Evolutionary conservation across 2,329 filamentous ascomycete species (phyloP).

Genomic region (Fusarium pininemorale): DNA sequence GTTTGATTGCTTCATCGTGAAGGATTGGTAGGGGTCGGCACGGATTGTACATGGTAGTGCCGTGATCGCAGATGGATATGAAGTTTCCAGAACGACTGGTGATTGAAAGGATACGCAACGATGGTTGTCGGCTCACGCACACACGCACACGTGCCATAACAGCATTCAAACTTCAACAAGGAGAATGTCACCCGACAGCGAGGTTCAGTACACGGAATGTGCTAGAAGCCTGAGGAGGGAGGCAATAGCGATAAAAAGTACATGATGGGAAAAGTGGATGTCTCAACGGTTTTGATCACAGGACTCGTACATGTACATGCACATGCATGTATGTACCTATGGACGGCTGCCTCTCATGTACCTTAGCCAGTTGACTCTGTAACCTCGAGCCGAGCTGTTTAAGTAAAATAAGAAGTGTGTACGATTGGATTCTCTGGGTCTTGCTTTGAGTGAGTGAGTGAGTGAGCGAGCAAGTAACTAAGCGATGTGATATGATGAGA

Average conservation of each 20-base stretch:
- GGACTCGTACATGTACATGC: not conserved
- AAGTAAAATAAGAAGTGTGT: constrained; percentile 18
- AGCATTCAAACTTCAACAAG: constrained; percentile 5
- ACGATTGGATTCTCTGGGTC: not conserved
- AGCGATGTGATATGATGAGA: not conserved
- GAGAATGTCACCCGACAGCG: not conserved
- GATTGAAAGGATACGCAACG: not conserved
- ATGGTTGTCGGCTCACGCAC: not conserved
- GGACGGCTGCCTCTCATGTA: constrained; percentile 13
- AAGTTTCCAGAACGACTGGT: not conserved
- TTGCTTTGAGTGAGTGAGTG: not conserved
- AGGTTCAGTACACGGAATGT: not conserved
- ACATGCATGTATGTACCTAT: not conserved
- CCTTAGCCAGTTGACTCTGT: not conserved
- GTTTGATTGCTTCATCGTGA: not conserved
- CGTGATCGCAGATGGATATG: not conserved
- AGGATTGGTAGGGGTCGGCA: not conserved
- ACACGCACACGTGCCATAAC: not conserved
- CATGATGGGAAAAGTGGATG: constrained; percentile 6
- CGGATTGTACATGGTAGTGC: not conserved
- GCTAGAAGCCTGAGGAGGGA: not conserved
- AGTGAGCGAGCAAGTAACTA: not conserved
- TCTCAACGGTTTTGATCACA: not conserved
- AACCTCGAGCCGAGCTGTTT: constrained; percentile 11
- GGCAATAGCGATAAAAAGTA: not conserved